phyloP scores from a whole-genome alignment of 768 basidiomycete genomes.

The Xerocomus spinulosus region DNA sequence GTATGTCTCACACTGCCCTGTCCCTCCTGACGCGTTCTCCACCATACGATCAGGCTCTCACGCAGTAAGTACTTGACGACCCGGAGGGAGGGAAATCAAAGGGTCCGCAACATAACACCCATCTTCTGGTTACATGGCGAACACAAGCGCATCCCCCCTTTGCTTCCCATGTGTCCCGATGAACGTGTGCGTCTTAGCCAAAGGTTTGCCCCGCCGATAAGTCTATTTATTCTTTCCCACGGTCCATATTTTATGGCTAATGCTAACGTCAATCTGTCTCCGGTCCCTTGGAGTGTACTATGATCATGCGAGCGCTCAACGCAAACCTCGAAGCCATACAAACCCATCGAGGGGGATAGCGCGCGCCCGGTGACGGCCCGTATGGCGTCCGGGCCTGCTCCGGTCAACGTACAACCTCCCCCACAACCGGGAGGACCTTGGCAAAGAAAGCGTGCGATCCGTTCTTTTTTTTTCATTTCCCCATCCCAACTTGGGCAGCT shows the following conservation, averaged over 20 bases:
- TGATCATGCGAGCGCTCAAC: too few species aligned
- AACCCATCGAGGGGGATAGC: too few species aligned
- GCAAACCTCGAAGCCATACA: too few species aligned
- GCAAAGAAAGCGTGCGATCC: neutral
- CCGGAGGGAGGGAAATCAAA: neutral
- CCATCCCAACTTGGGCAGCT: neutral
- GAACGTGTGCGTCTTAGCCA: too few species aligned
- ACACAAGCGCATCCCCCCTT: neutral
- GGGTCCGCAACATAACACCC: neutral
- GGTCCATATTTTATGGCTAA: neutral
- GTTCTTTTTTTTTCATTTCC: neutral
- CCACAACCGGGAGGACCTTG: neutral
- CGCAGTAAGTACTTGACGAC: neutral
- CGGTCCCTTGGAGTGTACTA: neutral
- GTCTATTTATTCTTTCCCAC: neutral
- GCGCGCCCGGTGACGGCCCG: too few species aligned
- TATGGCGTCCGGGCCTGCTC: neutral
- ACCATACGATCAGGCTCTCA: neutral
- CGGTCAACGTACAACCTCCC: neutral
- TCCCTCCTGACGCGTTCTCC: neutral
- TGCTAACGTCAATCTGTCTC: neutral
- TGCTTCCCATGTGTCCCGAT: neutral
- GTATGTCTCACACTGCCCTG: neutral
- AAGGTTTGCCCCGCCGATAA: too few species aligned
- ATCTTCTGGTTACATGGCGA: neutral